These are phyloP conservation scores for Zygnema cylindricum DNA, from an alignment of 139 green algal species.

Conservation along the genomic window DNA sequence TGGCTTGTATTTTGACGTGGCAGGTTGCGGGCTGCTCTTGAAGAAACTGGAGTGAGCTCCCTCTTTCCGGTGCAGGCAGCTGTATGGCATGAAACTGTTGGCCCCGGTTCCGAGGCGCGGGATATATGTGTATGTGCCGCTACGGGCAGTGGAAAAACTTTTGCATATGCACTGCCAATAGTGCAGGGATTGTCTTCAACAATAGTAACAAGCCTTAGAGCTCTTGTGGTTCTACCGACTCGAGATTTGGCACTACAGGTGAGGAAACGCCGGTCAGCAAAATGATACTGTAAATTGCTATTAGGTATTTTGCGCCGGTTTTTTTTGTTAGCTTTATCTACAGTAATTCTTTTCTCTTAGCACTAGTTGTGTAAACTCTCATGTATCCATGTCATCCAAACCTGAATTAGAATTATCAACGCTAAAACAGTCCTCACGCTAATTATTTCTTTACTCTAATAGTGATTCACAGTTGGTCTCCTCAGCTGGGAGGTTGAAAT, in stretches of 20 bases:
- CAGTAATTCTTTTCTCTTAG: no score
- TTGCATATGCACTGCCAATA: slow-evolving; percentile 85
- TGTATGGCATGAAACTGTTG: slow-evolving; percentile 46
- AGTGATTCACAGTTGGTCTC: no score
- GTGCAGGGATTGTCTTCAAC: slow-evolving; percentile 75
- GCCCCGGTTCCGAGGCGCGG: slow-evolving; percentile 57
- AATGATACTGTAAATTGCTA: no score
- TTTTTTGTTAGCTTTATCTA: neutral
- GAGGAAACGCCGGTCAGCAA: neutral
- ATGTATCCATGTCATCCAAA: no score
- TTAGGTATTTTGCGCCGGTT: neutral
- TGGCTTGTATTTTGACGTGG: slow-evolving; percentile 5
- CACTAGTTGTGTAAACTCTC: no score
- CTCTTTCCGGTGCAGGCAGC: slow-evolving; percentile 61
- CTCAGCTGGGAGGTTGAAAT: no score
- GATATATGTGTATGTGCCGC: slow-evolving; percentile 91
- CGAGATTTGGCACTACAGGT: slow-evolving; percentile 87
- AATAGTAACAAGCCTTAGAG: slow-evolving; percentile 66
- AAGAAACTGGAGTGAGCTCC: slow-evolving; percentile 4
- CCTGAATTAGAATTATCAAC: no score
- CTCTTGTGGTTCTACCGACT: slow-evolving; percentile 85
- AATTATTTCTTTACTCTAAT: no score
- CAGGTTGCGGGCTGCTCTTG: slow-evolving; percentile 46
- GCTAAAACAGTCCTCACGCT: no score
- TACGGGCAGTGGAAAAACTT: slow-evolving; percentile 91